phyloP scores from a whole-genome alignment of 1,284 basidiomycete genomes.

The Stereum hirsutum region DNA sequence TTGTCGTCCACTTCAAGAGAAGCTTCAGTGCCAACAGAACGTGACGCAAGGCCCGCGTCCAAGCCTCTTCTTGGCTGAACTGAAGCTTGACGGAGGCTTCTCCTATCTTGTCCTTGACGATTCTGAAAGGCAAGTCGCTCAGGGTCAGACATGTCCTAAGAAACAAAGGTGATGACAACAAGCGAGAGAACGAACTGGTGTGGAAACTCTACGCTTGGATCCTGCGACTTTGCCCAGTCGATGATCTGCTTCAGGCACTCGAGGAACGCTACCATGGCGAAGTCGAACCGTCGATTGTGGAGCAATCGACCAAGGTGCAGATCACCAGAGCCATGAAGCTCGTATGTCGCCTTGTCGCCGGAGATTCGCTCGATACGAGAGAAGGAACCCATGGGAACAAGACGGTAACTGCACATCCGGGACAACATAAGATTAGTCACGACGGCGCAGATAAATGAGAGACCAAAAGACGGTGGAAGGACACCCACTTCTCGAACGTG shows the following conservation, averaged over 20 bases:
- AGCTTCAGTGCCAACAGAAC: slow-evolving; percentile 87
- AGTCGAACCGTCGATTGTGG: slow-evolving; percentile 93
- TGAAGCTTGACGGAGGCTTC: slow-evolving; percentile 92
- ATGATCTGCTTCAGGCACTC: slow-evolving; percentile 90
- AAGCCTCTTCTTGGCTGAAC: slow-evolving; percentile 91
- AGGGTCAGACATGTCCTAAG: not conserved
- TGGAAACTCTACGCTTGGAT: slow-evolving; percentile 70
- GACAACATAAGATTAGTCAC: slow-evolving; percentile 6
- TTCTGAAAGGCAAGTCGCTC: slow-evolving; percentile 35
- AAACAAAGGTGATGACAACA: not conserved
- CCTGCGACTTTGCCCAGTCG: slow-evolving; percentile 73
- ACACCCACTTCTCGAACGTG: slow-evolving; percentile 71
- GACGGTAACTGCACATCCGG: slow-evolving; percentile 54
- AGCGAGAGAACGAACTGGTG: slow-evolving; percentile 54
- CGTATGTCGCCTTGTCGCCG: slow-evolving; percentile 79
- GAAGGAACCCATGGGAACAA: slow-evolving; percentile 90
- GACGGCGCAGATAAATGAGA: slow-evolving; percentile 2
- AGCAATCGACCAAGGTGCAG: slow-evolving; percentile 81
- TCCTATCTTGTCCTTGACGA: slow-evolving; percentile 92
- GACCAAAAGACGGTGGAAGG: slow-evolving; percentile 1
- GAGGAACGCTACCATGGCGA: slow-evolving; percentile 92
- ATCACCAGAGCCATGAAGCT: slow-evolving; percentile 88
- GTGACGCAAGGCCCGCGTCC: slow-evolving; percentile 91
- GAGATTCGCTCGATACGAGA: slow-evolving; percentile 81
- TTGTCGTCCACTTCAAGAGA: slow-evolving; percentile 77